Evolutionary conservation across 2,329 filamentous ascomycete species (phyloP).

Genomic region (Xylaria digitata): DNA sequence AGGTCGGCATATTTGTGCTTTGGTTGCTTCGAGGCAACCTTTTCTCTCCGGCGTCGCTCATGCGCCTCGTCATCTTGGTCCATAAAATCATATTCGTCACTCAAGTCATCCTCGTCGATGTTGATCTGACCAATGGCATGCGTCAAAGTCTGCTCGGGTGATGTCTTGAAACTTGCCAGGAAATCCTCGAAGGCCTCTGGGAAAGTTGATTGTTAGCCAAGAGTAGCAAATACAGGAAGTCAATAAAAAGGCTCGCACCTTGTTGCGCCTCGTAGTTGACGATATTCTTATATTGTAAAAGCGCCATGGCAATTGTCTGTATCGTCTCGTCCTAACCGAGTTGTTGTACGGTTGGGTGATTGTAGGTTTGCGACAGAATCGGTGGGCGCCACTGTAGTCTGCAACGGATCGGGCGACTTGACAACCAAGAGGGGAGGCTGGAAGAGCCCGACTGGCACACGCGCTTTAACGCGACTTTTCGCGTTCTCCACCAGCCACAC

Average conservation of each 20-base stretch:
- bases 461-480: constrained; percentile 47
- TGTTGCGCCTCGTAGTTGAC: constrained; percentile 92
- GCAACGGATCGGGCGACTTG: constrained; percentile 18
- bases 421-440: constrained; percentile 40
- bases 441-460: constrained; percentile 36
- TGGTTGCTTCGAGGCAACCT: constrained; percentile 63
- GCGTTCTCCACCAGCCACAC: constrained; percentile 44
- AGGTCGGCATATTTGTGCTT: constrained; percentile 90
- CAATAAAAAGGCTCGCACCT: constrained; percentile 62
- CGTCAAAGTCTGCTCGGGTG: constrained; percentile 75
- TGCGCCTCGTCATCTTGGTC: constrained; percentile 77
- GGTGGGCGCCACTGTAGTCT: constrained; percentile 39
- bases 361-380: constrained; percentile 43
- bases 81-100: constrained; percentile 94
- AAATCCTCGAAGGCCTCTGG: constrained; percentile 88
- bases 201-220: constrained; percentile 47
- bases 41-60: constrained; percentile 61
- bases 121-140: constrained; percentile 86
- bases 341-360: constrained; percentile 30
- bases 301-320: constrained; percentile 72
- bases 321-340: constrained; percentile 31
- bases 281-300: constrained; percentile 79
- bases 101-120: constrained; percentile 86
- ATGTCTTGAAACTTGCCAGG: constrained; percentile 86
- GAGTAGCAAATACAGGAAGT: not conserved